Conservation (phyloP, 345 rosid genomes). For the Syzygium grande region DNA sequence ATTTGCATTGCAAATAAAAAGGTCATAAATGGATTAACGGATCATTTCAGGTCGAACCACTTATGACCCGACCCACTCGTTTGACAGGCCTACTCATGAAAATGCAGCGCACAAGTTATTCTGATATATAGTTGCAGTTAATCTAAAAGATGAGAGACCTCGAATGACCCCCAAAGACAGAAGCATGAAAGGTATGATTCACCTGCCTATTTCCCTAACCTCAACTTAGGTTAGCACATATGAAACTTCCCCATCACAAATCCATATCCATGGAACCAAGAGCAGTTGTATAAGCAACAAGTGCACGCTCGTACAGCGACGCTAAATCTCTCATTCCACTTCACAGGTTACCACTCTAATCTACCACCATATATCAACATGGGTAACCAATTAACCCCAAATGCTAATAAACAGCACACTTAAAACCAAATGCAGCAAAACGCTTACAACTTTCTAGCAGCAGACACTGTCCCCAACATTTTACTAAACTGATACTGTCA, state of each 20-base stretch:
- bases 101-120: no score
- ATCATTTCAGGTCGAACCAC: fast-evolving
- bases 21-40: fast-evolving
- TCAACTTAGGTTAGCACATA: neutral
- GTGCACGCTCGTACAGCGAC: neutral
- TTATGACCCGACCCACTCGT: no score
- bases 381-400: neutral
- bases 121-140: no score
- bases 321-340: neutral
- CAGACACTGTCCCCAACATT: neutral
- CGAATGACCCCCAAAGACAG: neutral
- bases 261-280: neutral
- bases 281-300: neutral
- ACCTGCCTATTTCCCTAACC: neutral
- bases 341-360: neutral
- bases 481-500: neutral
- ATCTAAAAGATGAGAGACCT: neutral
- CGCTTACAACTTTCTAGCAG: neutral
- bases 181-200: neutral
- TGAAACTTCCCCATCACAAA: neutral
- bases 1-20: no score
- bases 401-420: neutral
- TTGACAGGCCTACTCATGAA: fast-evolving
- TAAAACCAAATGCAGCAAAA: neutral
- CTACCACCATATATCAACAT: neutral